A percentile compares a stretch with the other conserved stretches of the same genome.
phyloP scores from a whole-genome alignment of 140 eudicot genomes.

The Bidens hawaiensis region DNA sequence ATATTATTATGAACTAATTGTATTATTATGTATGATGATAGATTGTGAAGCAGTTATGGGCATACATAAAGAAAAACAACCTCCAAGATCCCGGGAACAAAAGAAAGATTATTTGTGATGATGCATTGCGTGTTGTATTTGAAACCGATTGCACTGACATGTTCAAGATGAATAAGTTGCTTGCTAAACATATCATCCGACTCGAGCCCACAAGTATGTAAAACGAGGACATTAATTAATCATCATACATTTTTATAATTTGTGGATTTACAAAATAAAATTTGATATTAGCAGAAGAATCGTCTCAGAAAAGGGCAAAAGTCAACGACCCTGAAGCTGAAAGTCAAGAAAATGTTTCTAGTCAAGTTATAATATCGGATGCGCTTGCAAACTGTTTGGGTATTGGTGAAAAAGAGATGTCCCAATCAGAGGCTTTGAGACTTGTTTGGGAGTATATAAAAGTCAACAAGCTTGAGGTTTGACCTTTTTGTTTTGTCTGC shows the following conservation, averaged over 20 bases:
- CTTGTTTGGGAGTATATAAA: constrained; percentile 58
- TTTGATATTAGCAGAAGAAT: constrained; percentile 34
- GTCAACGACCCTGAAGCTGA: constrained; percentile 33
- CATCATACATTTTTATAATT: neutral
- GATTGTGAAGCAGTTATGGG: constrained; percentile 96
- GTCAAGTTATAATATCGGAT: constrained; percentile 39
- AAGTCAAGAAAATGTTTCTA: constrained; percentile 26
- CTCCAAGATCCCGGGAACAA: constrained; percentile 94
- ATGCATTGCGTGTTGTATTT: constrained; percentile 72
- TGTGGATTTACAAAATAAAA: neutral
- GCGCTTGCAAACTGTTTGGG: constrained; percentile 47
- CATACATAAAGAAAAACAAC: constrained; percentile 79
- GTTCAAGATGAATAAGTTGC: constrained; percentile 95
- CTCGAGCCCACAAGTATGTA: constrained; percentile 80
- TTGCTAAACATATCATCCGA: constrained; percentile 77
- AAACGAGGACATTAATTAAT: constrained; percentile 7
- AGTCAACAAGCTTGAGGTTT: constrained; percentile 53
- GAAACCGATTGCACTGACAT: constrained; percentile 85
- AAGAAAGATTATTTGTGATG: constrained; percentile 90
- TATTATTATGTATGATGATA: constrained; percentile 7
- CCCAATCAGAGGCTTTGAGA: constrained; percentile 42
- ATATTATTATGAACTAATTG: neutral
- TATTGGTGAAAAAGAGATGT: constrained; percentile 46
- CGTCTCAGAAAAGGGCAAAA: constrained; percentile 36
- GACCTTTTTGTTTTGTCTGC: neutral